Evolutionary conservation across 2,329 filamentous ascomycete species (phyloP).

Genomic region (Ascosphaera apis): DNA sequence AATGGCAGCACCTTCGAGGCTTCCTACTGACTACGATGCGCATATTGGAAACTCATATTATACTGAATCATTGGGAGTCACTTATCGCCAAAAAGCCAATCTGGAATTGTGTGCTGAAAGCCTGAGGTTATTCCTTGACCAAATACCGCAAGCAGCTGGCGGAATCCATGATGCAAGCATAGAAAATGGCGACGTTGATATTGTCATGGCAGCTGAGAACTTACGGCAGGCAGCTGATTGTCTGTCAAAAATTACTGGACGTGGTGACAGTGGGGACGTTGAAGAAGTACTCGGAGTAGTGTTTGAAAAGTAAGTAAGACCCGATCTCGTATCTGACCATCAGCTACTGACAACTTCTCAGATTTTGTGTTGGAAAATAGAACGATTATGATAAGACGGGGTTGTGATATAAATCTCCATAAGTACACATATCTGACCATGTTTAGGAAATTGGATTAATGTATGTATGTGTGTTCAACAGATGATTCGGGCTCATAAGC

Average conservation of each 20-base stretch:
- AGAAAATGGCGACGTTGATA: slow-evolving; percentile 33
- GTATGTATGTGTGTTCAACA: no score
- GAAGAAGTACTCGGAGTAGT: slow-evolving; percentile 92
- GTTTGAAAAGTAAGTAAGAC: slow-evolving; percentile 92
- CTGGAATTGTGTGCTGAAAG: slow-evolving; percentile 48
- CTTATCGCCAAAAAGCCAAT: slow-evolving; percentile 66
- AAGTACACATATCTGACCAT: no score
- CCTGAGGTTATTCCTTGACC: slow-evolving; percentile 48
- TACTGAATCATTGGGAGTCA: slow-evolving; percentile 72
- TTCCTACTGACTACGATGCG: slow-evolving; percentile 13
- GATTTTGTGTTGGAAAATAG: no score
- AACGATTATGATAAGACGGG: no score
- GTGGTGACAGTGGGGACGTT: slow-evolving; percentile 65
- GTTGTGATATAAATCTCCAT: no score
- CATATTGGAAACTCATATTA: slow-evolving; percentile 40
- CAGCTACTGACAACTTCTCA: no score
- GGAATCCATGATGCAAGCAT: slow-evolving; percentile 4
- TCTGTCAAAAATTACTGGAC: slow-evolving; percentile 70
- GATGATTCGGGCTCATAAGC: no score
- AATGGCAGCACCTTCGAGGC: slow-evolving; percentile 17
- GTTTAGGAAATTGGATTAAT: no score
- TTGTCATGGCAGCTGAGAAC: slow-evolving; percentile 77
- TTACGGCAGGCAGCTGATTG: slow-evolving; percentile 58
- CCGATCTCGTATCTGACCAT: no score
- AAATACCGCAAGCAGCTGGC: slow-evolving; percentile 19